phyloP scores from a whole-genome alignment of 805 yeast genomes.

The Nakazawaea pomicola region DNA sequence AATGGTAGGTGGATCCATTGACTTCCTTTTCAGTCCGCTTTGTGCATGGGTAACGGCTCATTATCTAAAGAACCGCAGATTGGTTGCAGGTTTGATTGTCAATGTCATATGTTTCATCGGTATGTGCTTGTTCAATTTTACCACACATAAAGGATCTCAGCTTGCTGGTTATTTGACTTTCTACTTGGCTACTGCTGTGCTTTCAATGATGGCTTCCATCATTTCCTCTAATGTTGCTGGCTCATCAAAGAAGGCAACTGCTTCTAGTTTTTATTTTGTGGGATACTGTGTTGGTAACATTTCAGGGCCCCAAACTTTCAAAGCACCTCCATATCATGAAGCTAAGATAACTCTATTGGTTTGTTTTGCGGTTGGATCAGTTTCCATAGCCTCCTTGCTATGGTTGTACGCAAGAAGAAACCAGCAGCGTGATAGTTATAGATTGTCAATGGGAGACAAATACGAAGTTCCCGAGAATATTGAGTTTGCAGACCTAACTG shows the following conservation, averaged over 20 bases:
- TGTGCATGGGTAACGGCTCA: slow-evolving; percentile 22
- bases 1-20: slow-evolving; percentile 31
- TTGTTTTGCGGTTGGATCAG: slow-evolving; percentile 21
- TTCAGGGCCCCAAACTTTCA: slow-evolving; percentile 52
- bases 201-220: slow-evolving; percentile 25
- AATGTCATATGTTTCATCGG: slow-evolving; percentile 22
- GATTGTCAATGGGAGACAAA: slow-evolving; percentile 17
- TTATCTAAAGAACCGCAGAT: slow-evolving; percentile 20
- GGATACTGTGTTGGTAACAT: slow-evolving; percentile 52
- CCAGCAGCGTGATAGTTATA: slow-evolving; percentile 27
- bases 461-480: slow-evolving; percentile 25
- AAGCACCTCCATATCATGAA: slow-evolving; percentile 39
- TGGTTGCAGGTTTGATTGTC: slow-evolving; percentile 18
- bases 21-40: slow-evolving; percentile 24
- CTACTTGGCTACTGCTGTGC: slow-evolving; percentile 20
- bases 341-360: slow-evolving; percentile 27
- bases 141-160: slow-evolving; percentile 19
- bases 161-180: slow-evolving; percentile 20
- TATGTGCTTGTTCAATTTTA: slow-evolving; percentile 28
- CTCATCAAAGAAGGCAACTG: slow-evolving; percentile 48
- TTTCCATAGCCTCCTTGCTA: slow-evolving; percentile 21
- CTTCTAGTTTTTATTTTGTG: slow-evolving; percentile 38
- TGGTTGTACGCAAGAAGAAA: slow-evolving; percentile 30
- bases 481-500: slow-evolving; percentile 49
- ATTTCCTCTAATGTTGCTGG: slow-evolving; percentile 50